Percentiles rank a stretch among this genome's conserved stretches.
Conservation (phyloP, 208 protist species). For the Naegleria gruberi region DNA sequence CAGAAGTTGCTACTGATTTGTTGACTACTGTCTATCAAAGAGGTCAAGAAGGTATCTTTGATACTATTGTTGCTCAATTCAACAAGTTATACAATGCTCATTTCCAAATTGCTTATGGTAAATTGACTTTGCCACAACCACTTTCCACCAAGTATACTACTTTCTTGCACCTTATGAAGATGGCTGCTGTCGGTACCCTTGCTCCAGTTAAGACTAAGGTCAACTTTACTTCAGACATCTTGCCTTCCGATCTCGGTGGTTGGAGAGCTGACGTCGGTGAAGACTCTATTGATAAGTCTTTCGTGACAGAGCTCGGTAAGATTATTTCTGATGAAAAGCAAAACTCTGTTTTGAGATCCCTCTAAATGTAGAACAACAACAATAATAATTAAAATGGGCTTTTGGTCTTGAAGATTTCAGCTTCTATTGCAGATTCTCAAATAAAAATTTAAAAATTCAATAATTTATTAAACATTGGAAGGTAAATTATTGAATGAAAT, state of each 20-base stretch:
- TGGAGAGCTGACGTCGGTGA: slow-evolving; percentile 3
- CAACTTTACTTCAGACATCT: background rate
- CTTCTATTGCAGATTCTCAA: too few species aligned
- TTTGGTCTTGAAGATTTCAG: too few species aligned
- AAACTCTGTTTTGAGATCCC: background rate
- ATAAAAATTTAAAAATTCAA: too few species aligned
- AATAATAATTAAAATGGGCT: too few species aligned
- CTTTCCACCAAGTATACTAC: background rate
- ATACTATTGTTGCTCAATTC: background rate
- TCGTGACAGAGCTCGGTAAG: background rate
- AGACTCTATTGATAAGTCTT: background rate
- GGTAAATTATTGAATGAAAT: too few species aligned
- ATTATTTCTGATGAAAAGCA: background rate
- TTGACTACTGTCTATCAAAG: background rate
- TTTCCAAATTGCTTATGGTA: background rate
- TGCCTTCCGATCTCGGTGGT: background rate
- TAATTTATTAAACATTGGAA: too few species aligned
- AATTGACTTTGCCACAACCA: background rate
- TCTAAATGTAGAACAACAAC: too few species aligned
- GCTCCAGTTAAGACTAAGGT: background rate
- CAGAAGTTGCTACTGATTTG: background rate
- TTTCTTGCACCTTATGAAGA: background rate
- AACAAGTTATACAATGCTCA: background rate
- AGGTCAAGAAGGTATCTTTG: background rate
- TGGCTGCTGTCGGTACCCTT: background rate